Percentiles rank a stretch among this genome's conserved stretches.
phyloP scores from a whole-genome alignment of 768 basidiomycete species.

The Boletellus emodensis region DNA sequence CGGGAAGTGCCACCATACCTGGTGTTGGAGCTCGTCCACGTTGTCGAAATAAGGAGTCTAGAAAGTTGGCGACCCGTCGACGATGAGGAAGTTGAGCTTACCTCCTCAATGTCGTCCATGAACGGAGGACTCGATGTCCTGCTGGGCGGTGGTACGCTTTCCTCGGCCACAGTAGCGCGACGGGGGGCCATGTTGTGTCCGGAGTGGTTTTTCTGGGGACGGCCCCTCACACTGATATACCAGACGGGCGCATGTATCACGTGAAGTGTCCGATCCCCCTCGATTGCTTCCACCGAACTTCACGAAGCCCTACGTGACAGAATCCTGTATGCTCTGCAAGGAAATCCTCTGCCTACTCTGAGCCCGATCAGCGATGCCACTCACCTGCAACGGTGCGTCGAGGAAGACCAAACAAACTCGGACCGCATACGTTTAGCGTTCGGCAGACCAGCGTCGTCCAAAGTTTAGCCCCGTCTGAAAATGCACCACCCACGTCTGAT shows the following conservation, averaged over 20 bases:
- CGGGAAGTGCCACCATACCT: constrained; percentile 41
- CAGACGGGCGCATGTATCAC: constrained; percentile 15
- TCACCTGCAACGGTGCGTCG: too few relatives aligned
- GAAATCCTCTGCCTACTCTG: too few relatives aligned
- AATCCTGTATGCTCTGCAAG: too few relatives aligned
- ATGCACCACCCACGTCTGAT: background rate
- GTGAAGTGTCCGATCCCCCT: constrained; percentile 7
- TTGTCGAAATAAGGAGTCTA: constrained; percentile 67
- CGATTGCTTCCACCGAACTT: constrained; percentile 1
- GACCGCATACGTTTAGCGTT: too few relatives aligned
- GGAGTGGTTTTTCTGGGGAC: background rate
- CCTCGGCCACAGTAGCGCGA: constrained; percentile 24
- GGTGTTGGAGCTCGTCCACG: constrained; percentile 82
- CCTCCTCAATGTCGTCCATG: constrained; percentile 42
- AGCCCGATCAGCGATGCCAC: too few relatives aligned
- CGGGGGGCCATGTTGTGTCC: constrained; percentile 25
- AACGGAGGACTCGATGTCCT: constrained; percentile 21
- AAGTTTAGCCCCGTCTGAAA: too few relatives aligned
- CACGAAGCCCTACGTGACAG: background rate
- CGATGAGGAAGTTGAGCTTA: constrained; percentile 5
- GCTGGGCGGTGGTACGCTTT: constrained; percentile 26
- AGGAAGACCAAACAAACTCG: too few relatives aligned
- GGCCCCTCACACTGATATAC: constrained; percentile 9
- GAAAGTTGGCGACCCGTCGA: background rate
- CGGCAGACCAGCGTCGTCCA: too few relatives aligned